Evolutionary conservation across 1,284 basidiomycete genomes (phyloP), one percentile per base, ranked within the genome.

Genomic region (Ustilago nuda): DNA sequence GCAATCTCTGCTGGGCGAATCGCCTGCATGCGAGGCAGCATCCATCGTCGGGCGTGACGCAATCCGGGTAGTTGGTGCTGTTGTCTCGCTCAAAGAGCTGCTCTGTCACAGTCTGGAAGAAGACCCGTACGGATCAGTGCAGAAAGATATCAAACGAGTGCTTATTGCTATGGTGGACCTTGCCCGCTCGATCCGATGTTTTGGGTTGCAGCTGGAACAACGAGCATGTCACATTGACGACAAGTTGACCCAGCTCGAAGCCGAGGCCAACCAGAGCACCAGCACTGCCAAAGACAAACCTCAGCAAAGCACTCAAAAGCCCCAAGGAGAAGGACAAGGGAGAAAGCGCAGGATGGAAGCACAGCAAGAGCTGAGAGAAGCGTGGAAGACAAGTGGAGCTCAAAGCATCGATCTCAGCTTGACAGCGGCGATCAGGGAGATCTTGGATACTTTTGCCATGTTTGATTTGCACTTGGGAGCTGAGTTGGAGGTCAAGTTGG

Each of bases 91-190:
- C 37, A 45, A 74, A 39, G 36, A 57, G 23, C 65, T 80, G 3
- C 66, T 79, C 13, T 72, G 68, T 27, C 79, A 76, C 51, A 77
- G 74, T 36, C 66, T 82, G n/a, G 27, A 48, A 0, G 76, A 82
- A 72, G 80, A 82, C 37, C 39, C 61, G 8, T 82, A 79, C 62
- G 80, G 80, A 6, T 55, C 58, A 13, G 79, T 80, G 45, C 79
- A 80, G 52, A 72, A 66, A 15, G 79, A 82, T 55, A 70, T 80
- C 52, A 12, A 36, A 8, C 57, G 59, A 15, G 53, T 80, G 17
- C 48, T 77, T 6, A 12, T 36, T 0, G 58, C 61, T 2, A 45
- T 77, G 37, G 66, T 61, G 23, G 66, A 69, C 12, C 46, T 77
- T n/a, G 48, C 65, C 37, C 32, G 19, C 27, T 63, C 70, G 41